A percentile compares a stretch with the other conserved stretches of the same genome.
These are phyloP conservation scores for Trypanosoma vivax DNA, from an alignment of 208 protist genomes.

Conservation along the genomic window DNA sequence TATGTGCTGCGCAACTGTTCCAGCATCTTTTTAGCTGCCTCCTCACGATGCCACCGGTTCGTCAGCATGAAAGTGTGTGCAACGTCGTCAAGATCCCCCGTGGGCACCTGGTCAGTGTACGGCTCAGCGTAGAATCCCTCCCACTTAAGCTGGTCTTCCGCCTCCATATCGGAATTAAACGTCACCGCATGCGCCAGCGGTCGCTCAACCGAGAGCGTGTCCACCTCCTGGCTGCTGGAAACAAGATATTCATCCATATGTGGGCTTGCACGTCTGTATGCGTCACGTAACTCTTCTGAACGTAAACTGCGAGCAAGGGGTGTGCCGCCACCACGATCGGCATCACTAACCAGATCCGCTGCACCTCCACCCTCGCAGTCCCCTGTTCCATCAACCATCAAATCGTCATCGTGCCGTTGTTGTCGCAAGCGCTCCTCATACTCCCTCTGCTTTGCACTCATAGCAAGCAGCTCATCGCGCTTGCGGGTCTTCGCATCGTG, in stretches of 20 bases:
- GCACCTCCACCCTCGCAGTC: background rate
- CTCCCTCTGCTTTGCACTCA: conserved; percentile 44
- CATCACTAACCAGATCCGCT: background rate
- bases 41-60: conserved; percentile 88
- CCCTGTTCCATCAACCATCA: conserved; percentile 34
- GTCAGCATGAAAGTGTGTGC: conserved; percentile 72
- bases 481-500: conserved; percentile 55
- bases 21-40: conserved; percentile 81
- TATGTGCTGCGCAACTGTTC: conserved; percentile 77
- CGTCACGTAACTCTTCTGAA: conserved; percentile 21
- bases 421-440: conserved; percentile 36
- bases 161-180: conserved; percentile 85
- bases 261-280: conserved; percentile 54
- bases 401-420: conserved; percentile 39
- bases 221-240: conserved; percentile 48
- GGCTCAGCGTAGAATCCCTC: conserved; percentile 86
- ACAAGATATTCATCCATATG: conserved; percentile 84
- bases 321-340: no score
- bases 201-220: conserved; percentile 75
- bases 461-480: conserved; percentile 47
- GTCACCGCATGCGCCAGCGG: conserved; percentile 74
- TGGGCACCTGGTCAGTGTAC: conserved; percentile 77
- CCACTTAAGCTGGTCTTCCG: conserved; percentile 82
- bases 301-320: background rate
- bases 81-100: conserved; percentile 77